Conservation (phyloP, 2,329 filamentous ascomycete species). For the Emericellopsis cladophorae region DNA sequence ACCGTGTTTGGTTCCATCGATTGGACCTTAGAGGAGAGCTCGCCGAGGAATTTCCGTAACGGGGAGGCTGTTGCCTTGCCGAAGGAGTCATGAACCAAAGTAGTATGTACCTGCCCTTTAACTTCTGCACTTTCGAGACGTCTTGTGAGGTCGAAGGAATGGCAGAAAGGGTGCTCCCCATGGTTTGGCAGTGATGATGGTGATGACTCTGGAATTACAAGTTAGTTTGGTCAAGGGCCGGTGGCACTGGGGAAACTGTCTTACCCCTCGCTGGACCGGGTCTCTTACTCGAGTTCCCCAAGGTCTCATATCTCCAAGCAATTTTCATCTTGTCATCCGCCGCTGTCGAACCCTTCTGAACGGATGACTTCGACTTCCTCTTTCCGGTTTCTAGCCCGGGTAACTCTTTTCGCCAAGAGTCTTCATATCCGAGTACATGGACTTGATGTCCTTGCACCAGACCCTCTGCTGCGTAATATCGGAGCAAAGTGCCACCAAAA, state of each 20-base stretch:
- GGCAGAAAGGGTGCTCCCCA: conserved; percentile 41
- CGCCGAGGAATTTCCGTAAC: conserved; percentile 51
- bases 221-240: no score
- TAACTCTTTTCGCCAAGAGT: conserved; percentile 71
- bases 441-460: conserved; percentile 82
- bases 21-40: conserved; percentile 41
- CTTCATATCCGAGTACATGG: conserved; percentile 69
- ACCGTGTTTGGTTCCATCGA: conserved; percentile 46
- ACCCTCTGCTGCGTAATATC: conserved; percentile 88
- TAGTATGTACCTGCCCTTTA: conserved; percentile 35
- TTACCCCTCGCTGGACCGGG: conserved; percentile 54
- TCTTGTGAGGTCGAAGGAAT: conserved; percentile 60
- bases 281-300: conserved; percentile 56
- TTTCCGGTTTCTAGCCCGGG: conserved; percentile 50
- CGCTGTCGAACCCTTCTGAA: conserved; percentile 5
- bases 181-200: neutral
- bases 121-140: conserved; percentile 38
- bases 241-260: neutral
- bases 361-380: conserved; percentile 24
- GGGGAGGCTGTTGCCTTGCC: conserved; percentile 10
- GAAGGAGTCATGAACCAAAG: conserved; percentile 29
- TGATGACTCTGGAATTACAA: no score
- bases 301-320: conserved; percentile 87
- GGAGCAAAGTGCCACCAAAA: conserved; percentile 71
- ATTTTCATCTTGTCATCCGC: conserved; percentile 86